A percentile compares a stretch with the other conserved stretches of the same genome.
These are phyloP conservation scores for Fusarium abutilonis DNA, from an alignment of 2,329 filamentous ascomycete species.

Conservation along the genomic window DNA sequence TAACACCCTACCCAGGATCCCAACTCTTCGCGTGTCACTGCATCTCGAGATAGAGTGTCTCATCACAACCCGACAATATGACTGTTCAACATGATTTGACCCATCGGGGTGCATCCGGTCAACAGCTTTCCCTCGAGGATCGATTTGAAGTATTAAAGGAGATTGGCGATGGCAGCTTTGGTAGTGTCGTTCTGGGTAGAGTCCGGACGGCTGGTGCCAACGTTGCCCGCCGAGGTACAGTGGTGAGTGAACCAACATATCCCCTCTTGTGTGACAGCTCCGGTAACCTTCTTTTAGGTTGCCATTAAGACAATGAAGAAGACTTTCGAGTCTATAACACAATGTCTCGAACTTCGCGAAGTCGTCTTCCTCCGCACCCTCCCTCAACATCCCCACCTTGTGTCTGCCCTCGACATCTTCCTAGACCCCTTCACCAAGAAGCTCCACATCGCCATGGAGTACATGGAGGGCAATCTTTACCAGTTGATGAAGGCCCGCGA, in stretches of 20 bases:
- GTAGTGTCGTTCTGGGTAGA: constrained; percentile 90
- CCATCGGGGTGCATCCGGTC: constrained; percentile 71
- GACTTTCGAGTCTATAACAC: constrained; percentile 90
- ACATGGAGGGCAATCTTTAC: constrained; percentile 99
- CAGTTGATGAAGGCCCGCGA: constrained; percentile 99
- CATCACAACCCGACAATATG: constrained; percentile 63
- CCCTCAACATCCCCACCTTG: constrained; percentile 87
- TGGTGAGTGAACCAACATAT: constrained; percentile 70
- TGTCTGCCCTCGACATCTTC: constrained; percentile 98
- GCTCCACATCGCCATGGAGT: constrained; percentile 98
- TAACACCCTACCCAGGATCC: constrained; percentile 38
- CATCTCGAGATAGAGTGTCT: constrained; percentile 35
- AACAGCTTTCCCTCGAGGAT: constrained; percentile 80
- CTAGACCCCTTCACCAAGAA: constrained; percentile 95
- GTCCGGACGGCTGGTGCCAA: constrained; percentile 90
- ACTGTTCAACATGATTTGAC: constrained; percentile 79
- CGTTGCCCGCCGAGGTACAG: constrained; percentile 87
- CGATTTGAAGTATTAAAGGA: constrained; percentile 97
- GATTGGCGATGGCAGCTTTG: constrained; percentile 98
- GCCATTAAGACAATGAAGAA: constrained; percentile 99
- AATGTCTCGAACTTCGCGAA: constrained; percentile 92
- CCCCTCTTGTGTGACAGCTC: constrained; percentile 23
- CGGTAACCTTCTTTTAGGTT: constrained; percentile 66
- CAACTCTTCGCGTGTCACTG: constrained; percentile 33
- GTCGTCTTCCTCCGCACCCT: constrained; percentile 95